These are phyloP conservation scores for Penicillium digitatum DNA, from an alignment of 2,329 filamentous ascomycete species.

Conservation along the genomic window DNA sequence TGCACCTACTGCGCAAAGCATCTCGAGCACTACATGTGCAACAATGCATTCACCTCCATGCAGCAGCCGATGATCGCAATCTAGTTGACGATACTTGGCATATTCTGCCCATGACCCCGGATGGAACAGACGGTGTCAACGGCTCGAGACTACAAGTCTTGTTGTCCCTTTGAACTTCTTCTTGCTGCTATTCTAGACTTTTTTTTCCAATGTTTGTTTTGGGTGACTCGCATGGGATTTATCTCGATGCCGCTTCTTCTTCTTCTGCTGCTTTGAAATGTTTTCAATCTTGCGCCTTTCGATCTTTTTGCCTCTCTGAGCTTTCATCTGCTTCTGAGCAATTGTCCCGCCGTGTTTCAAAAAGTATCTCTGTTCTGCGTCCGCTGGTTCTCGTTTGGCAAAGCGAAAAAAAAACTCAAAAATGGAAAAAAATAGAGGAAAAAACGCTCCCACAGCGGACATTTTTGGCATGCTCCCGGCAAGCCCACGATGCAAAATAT, in stretches of 20 bases:
- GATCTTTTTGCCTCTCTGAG: constrained; percentile 20
- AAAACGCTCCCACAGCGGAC: constrained; percentile 30
- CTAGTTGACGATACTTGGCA: constrained; percentile 22
- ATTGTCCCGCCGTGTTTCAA: constrained; percentile 29
- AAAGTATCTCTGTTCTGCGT: constrained; percentile 34
- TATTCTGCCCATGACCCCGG: constrained; percentile 12
- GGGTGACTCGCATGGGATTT: constrained; percentile 20
- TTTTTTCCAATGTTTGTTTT: constrained; percentile 22
- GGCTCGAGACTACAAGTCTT: constrained; percentile 2
- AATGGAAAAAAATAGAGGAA: constrained; percentile 30
- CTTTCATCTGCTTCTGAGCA: constrained; percentile 33
- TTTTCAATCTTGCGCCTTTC: constrained; percentile 28
- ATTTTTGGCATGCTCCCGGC: constrained; percentile 26
- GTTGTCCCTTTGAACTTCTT: constrained; percentile 14
- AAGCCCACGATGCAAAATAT: constrained; percentile 13
- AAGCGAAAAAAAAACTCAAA: constrained; percentile 26
- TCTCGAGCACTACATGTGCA: constrained; percentile 49
- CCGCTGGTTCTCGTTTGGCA: constrained; percentile 25
- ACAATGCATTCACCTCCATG: constrained; percentile 42
- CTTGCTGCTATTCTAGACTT: constrained; percentile 26
- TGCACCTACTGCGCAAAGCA: constrained; percentile 49
- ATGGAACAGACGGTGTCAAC: constrained; percentile 11
- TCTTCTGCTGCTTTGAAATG: constrained; percentile 13
- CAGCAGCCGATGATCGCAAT: constrained; percentile 47
- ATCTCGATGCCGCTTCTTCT: constrained; percentile 30